Percentiles rank a stretch among this genome's conserved stretches.
phyloP scores from a whole-genome alignment of 306 rosid species.

The Sicyos edulis region DNA sequence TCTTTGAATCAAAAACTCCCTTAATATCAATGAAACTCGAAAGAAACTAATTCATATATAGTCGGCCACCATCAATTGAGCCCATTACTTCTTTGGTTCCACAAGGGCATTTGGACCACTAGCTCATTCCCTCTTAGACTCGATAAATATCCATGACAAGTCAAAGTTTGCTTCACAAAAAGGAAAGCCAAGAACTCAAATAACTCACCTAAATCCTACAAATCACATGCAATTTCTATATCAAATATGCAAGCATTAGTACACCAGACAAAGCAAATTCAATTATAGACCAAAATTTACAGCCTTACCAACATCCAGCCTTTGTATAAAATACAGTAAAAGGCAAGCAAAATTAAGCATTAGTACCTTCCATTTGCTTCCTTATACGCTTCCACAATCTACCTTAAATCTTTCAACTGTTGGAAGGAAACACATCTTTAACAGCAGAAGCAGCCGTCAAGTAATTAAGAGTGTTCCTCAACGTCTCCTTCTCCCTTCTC shows the following conservation, averaged over 20 bases:
- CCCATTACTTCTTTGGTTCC: too few relatives aligned
- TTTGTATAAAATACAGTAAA: slow-evolving; percentile 16
- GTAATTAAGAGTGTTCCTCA: slow-evolving; percentile 89
- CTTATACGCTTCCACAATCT: slow-evolving; percentile 20
- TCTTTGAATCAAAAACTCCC: too few relatives aligned
- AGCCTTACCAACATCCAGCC: slow-evolving; percentile 23
- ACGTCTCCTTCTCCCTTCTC: slow-evolving; percentile 84
- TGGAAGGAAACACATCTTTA: slow-evolving; percentile 83
- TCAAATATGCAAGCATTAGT: slow-evolving; percentile 14
- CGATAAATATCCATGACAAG: neutral
- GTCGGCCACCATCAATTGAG: too few relatives aligned
- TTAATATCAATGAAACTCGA: too few relatives aligned
- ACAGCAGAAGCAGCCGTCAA: slow-evolving; percentile 97
- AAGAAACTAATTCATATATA: too few relatives aligned
- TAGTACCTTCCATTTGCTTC: slow-evolving; percentile 26
- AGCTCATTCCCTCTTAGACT: neutral
- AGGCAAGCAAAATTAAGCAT: slow-evolving; percentile 19
- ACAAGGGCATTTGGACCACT: too few relatives aligned
- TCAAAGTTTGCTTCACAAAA: neutral
- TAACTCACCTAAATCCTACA: neutral
- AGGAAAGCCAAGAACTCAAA: slow-evolving; percentile 1
- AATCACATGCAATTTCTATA: slow-evolving; percentile 15
- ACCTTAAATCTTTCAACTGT: slow-evolving; percentile 23
- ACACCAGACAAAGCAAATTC: slow-evolving; percentile 22
- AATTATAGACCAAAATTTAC: slow-evolving; percentile 42